These are phyloP conservation scores for Kwoniella pini DNA, from an alignment of 768 basidiomycete species.

Conservation along the genomic window DNA sequence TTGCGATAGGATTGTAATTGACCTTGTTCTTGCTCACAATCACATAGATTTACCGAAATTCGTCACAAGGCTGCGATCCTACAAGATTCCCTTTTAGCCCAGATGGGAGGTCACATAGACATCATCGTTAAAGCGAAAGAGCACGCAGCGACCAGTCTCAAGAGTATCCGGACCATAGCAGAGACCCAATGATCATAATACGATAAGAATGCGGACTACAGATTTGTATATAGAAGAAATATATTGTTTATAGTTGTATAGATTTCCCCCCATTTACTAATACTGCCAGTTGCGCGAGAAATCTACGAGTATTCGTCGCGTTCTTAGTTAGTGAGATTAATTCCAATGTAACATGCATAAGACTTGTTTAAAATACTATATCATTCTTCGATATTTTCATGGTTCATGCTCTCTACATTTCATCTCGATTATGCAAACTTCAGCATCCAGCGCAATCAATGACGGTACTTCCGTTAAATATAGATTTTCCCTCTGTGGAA, in stretches of 20 bases:
- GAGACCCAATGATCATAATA: conserved; percentile 35
- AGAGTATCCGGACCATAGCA: conserved; percentile 42
- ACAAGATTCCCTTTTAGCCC: conserved; percentile 34
- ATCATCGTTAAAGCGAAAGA: conserved; percentile 50
- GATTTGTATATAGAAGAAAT: neutral
- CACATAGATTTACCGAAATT: conserved; percentile 40
- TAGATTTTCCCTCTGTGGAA: conserved; percentile 32
- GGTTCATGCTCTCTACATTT: too few species aligned
- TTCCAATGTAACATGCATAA: too few species aligned
- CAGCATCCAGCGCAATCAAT: neutral
- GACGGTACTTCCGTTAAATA: neutral
- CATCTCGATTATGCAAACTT: too few species aligned
- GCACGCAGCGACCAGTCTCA: conserved; percentile 42
- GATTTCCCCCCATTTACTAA: too few species aligned
- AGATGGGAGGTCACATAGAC: conserved; percentile 44
- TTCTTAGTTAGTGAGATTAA: too few species aligned
- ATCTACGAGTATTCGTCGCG: too few species aligned
- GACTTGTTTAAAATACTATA: too few species aligned
- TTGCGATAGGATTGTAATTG: too few species aligned
- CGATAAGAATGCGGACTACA: too few species aligned
- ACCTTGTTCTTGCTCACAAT: too few species aligned
- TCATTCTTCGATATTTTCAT: too few species aligned
- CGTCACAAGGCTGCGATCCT: conserved; percentile 38
- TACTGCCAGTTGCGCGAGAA: too few species aligned
- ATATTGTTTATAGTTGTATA: neutral